A percentile compares a stretch with the other conserved stretches of the same genome.
Conservation (phyloP, 345 rosid genomes). For the Euclidium syriacum region DNA sequence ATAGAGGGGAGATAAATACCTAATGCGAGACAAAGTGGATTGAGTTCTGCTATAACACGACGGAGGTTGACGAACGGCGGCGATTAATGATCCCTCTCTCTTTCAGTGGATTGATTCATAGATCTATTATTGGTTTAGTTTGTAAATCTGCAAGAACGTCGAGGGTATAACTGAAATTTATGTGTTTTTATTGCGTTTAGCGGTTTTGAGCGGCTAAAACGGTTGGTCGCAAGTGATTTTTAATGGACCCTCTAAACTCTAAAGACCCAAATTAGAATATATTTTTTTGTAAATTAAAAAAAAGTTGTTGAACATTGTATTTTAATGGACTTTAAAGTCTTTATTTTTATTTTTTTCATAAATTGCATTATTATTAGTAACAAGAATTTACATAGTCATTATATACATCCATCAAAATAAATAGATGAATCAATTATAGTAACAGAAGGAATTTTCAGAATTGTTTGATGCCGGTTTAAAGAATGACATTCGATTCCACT, state of each 20-base stretch:
- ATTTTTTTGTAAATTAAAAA: no score
- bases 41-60: neutral
- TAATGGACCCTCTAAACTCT: neutral
- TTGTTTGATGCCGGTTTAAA: no score
- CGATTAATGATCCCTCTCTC: neutral
- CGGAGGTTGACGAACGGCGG: constrained; percentile 4
- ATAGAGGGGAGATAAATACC: neutral
- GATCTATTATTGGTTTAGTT: constrained; percentile 3
- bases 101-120: neutral
- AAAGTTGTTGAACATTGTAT: no score
- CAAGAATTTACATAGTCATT: no score
- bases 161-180: neutral
- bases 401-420: no score
- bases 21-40: neutral
- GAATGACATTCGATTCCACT: no score
- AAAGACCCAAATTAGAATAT: constrained; percentile 10
- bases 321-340: no score
- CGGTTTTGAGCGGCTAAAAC: neutral
- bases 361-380: no score
- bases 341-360: no score
- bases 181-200: neutral
- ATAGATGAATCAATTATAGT: no score
- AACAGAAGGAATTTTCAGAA: no score
- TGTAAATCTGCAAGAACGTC: neutral
- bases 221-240: no score